Percentiles rank a stretch among this genome's conserved stretches.
These are phyloP conservation scores for Ascoidea tarda DNA, from an alignment of 805 yeast genomes.

Conservation along the genomic window DNA sequence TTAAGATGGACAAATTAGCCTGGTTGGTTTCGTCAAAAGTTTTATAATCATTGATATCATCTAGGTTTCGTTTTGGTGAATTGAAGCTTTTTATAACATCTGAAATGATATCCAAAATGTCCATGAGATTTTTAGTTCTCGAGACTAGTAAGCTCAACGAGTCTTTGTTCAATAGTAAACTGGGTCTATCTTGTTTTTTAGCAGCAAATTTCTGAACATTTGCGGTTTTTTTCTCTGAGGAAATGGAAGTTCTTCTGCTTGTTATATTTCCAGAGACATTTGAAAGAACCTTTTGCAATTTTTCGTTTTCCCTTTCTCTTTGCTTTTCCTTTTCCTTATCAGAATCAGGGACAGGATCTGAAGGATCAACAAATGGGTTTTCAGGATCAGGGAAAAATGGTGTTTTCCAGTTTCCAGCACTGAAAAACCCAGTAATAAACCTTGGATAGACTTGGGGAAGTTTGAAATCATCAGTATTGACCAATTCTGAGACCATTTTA, in stretches of 20 bases:
- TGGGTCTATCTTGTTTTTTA: slow-evolving; percentile 17
- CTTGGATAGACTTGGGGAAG: slow-evolving; percentile 62
- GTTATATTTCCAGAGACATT: slow-evolving; percentile 3
- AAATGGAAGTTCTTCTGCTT: slow-evolving; percentile 2
- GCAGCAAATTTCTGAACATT: not conserved
- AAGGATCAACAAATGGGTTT: slow-evolving; percentile 11
- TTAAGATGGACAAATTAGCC: slow-evolving; percentile 38
- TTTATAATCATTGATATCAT: slow-evolving; percentile 1
- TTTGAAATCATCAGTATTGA: slow-evolving; percentile 3
- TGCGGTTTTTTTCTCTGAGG: not conserved
- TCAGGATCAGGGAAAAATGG: slow-evolving; percentile 36
- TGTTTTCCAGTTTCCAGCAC: slow-evolving; percentile 72
- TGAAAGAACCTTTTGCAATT: slow-evolving; percentile 19
- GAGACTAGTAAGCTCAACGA: slow-evolving; percentile 25
- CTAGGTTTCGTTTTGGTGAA: slow-evolving; percentile 19
- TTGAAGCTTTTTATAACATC: slow-evolving; percentile 21
- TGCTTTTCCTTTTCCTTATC: slow-evolving; percentile 6
- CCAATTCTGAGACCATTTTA: not conserved
- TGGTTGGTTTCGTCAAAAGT: slow-evolving; percentile 3
- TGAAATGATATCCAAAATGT: slow-evolving; percentile 26
- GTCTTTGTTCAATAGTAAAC: slow-evolving; percentile 35
- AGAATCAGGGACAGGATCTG: no score
- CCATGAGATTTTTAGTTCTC: slow-evolving; percentile 23
- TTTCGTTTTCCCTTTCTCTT: slow-evolving; percentile 24
- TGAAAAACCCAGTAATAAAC: slow-evolving; percentile 47